phyloP scores from a whole-genome alignment of 192 early-diverging fungal species.

The Coemansia sp. region DNA sequence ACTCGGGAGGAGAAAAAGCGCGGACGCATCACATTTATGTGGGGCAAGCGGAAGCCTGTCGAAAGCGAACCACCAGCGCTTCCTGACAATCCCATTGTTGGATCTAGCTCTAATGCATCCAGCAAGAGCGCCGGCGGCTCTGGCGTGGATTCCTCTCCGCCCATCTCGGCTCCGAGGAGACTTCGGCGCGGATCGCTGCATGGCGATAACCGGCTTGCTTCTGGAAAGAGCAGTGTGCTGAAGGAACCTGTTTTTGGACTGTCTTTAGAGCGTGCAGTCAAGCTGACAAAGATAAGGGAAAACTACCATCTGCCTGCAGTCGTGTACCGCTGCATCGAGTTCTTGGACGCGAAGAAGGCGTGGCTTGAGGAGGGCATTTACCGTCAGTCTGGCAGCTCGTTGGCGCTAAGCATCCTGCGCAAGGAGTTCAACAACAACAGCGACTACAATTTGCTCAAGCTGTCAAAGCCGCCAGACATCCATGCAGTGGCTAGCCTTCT shows the following conservation, averaged over 20 bases:
- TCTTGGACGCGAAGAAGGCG: conserved; percentile 88
- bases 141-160: conserved; percentile 17
- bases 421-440: conserved; percentile 74
- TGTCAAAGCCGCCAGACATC: conserved; percentile 77
- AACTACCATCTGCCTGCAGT: conserved; percentile 85
- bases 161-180: conserved; percentile 31
- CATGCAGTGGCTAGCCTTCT: conserved; percentile 91
- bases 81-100: conserved; percentile 27
- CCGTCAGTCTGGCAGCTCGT: conserved; percentile 80
- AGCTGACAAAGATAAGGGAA: conserved; percentile 70
- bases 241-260: conserved; percentile 79
- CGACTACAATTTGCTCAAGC: conserved; percentile 53
- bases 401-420: conserved; percentile 74
- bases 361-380: conserved; percentile 94
- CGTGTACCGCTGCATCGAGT: conserved; percentile 95
- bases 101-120: not conserved
- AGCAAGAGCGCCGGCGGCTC: conserved; percentile 10
- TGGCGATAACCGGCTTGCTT: conserved; percentile 20
- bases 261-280: conserved; percentile 77
- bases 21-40: conserved; percentile 58
- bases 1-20: conserved; percentile 57
- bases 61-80: conserved; percentile 26
- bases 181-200: conserved; percentile 50
- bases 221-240: conserved; percentile 14
- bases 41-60: conserved; percentile 50